Base-by-base conservation (phyloP, 108 stramenopile genomes). In the Cyclotella kingstonii region DNA sequence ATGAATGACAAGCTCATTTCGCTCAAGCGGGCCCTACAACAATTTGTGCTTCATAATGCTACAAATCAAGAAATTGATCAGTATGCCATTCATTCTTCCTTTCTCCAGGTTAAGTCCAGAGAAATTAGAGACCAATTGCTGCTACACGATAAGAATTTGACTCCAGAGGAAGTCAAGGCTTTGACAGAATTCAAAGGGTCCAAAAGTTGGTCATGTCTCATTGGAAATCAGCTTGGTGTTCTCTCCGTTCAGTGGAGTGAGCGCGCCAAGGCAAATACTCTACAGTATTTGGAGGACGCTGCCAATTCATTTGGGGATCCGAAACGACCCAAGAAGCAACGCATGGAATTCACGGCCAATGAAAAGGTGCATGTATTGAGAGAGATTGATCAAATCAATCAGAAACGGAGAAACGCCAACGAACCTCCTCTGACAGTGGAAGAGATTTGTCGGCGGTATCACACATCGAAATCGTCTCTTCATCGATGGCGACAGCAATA, bases 401-500 rank as follows among this genome's bases (percentile, higher is more conserved):
- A 36, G 15, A 14, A 39, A 22, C 40, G 60, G 28, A 55, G 41
- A 49, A 26, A 35, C 25, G 26, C 23, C 8, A 35, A 47, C 3
- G 5, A 22, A 28, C 55, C 54, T 2, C 31, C 51, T 15, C 42
- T 41, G 39, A 41, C 42, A 0, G 61, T 71, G 31, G 70, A 62
- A 23, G 53, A 71, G 29, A 63, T 71, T 21, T 71, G 70, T 50
- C 54, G 55, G n/a, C 53, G 38, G 39, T 63, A 71, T 28, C 28
- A 34, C 28, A 71, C 70, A 3, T 57, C 54, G 33, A 71, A 71
- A 31, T 63, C 61, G 1, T 71, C 70, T 10, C 36, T 71, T 38
- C 61, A 63, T 57, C 60, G 70, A 5, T 71, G 70, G 70, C 33
- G 47, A 17, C 70, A 71, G 23, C 70, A 71, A 23, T 43, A 33